Evolutionary conservation across 352 stramenopile genomes (phyloP).

Genomic region (Phytophthora capsici): DNA sequence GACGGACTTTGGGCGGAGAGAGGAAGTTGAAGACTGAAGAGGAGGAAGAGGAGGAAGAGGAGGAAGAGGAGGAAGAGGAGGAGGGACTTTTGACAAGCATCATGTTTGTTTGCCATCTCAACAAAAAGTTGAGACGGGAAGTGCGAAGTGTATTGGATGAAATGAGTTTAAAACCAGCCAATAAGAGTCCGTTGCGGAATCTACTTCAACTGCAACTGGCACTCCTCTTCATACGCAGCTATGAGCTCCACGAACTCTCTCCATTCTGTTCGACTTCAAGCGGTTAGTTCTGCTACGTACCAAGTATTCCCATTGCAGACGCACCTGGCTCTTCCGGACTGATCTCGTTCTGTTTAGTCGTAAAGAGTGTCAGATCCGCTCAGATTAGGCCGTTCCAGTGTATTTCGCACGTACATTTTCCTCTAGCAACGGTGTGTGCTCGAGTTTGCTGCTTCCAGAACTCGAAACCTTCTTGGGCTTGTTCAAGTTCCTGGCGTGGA

Average conservation of each 20-base stretch:
- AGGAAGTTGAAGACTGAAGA: slow-evolving; percentile 23
- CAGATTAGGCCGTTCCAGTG: too few species aligned
- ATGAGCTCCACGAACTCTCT: slow-evolving; percentile 61
- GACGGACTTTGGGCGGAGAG: neutral
- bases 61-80: too few species aligned
- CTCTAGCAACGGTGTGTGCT: slow-evolving; percentile 6
- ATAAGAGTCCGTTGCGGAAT: too few species aligned
- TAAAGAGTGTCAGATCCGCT: too few species aligned
- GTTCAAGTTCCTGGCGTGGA: slow-evolving; percentile 52
- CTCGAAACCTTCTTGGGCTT: slow-evolving; percentile 20
- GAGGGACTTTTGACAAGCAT: slow-evolving; percentile 15
- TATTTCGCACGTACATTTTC: slow-evolving; percentile 23
- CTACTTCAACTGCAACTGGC: slow-evolving; percentile 22
- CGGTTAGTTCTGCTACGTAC: neutral
- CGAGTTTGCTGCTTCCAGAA: neutral
- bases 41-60: neutral
- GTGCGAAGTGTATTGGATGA: too few species aligned
- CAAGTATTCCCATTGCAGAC: neutral
- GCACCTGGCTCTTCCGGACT: slow-evolving; percentile 24
- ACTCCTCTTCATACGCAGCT: slow-evolving; percentile 49
- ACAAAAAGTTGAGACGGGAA: too few species aligned
- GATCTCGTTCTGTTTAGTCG: slow-evolving; percentile 18
- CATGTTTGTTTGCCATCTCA: neutral
- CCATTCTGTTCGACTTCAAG: slow-evolving; percentile 39
- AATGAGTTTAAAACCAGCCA: too few species aligned